Conservation (phyloP, 2,329 filamentous ascomycete genomes). For the Penicillium brasilianum region DNA sequence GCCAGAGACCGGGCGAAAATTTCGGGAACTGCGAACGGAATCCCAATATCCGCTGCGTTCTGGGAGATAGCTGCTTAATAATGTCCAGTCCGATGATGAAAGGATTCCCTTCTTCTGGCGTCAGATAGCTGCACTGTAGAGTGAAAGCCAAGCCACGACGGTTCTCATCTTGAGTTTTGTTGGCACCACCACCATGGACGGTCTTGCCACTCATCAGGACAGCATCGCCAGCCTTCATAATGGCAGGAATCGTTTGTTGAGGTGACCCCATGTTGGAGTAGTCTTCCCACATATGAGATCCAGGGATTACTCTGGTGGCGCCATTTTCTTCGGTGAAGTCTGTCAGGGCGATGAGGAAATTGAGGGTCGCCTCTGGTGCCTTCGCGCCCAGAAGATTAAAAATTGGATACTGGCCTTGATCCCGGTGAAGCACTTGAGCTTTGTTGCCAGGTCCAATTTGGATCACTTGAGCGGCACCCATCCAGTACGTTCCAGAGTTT, state of each 20-base stretch:
- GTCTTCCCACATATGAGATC: neutral
- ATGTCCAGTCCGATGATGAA: neutral
- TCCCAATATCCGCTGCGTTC: neutral
- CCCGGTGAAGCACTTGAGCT: slow-evolving; percentile 19
- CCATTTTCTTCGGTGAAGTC: neutral
- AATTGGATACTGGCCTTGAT: slow-evolving; percentile 24
- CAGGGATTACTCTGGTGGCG: neutral
- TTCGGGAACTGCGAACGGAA: neutral
- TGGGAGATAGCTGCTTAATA: neutral
- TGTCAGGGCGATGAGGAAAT: neutral
- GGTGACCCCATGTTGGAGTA: neutral
- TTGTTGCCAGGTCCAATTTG: slow-evolving; percentile 20
- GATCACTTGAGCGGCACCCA: slow-evolving; percentile 18
- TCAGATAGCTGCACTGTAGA: slow-evolving; percentile 19
- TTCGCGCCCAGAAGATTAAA: slow-evolving; percentile 4
- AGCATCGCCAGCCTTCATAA: slow-evolving; percentile 26
- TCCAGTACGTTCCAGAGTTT: slow-evolving; percentile 21
- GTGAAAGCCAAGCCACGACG: slow-evolving; percentile 22
- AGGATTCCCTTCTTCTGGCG: slow-evolving; percentile 24
- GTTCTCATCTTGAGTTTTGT: slow-evolving; percentile 13
- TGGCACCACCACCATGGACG: slow-evolving; percentile 27
- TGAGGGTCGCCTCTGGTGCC: neutral
- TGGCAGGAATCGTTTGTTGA: slow-evolving; percentile 11
- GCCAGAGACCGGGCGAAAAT: neutral
- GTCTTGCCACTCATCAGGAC: slow-evolving; percentile 22